Conservation (phyloP, 352 stramenopile genomes). For the Halophytophthora batemanensis region DNA sequence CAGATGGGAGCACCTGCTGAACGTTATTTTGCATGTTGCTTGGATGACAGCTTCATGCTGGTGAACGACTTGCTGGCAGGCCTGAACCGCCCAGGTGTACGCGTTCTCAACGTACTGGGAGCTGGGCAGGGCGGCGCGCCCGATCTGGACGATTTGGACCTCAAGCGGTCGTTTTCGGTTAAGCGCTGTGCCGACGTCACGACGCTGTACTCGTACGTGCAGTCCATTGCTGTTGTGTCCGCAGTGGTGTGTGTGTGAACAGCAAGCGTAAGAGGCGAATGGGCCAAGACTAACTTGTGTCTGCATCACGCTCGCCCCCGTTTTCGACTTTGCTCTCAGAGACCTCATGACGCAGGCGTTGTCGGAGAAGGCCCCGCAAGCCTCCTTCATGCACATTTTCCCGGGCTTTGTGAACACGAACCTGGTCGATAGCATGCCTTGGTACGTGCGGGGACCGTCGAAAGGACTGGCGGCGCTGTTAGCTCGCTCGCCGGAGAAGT, state of each 20-base stretch:
- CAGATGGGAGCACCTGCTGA: neutral
- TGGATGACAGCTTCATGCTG: constrained; percentile 23
- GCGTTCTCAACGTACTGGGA: constrained; percentile 26
- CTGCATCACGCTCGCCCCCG: neutral
- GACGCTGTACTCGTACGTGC: constrained; percentile 28
- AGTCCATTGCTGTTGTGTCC: neutral
- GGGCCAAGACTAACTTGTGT: neutral
- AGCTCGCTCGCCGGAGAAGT: constrained; percentile 21
- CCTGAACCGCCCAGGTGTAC: constrained; percentile 19
- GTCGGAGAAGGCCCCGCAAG: constrained; percentile 22
- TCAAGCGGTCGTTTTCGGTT: constrained; percentile 26
- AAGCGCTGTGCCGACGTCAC: constrained; percentile 22
- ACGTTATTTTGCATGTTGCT: constrained; percentile 2
- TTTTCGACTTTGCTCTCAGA: constrained; percentile 3
- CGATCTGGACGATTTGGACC: constrained; percentile 24
- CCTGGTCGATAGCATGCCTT: constrained; percentile 19
- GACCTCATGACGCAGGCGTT: constrained; percentile 29
- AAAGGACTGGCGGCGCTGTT: constrained; percentile 20
- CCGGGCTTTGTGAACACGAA: constrained; percentile 28
- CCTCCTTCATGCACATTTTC: constrained; percentile 32
- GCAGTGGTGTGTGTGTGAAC: neutral
- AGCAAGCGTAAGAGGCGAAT: neutral
- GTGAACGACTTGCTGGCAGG: constrained; percentile 19
- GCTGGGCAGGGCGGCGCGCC: constrained; percentile 21
- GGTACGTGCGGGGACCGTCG: constrained; percentile 21